Evolutionary conservation across 2,329 filamentous ascomycete genomes (phyloP).

Genomic region (Penicillium sp.): DNA sequence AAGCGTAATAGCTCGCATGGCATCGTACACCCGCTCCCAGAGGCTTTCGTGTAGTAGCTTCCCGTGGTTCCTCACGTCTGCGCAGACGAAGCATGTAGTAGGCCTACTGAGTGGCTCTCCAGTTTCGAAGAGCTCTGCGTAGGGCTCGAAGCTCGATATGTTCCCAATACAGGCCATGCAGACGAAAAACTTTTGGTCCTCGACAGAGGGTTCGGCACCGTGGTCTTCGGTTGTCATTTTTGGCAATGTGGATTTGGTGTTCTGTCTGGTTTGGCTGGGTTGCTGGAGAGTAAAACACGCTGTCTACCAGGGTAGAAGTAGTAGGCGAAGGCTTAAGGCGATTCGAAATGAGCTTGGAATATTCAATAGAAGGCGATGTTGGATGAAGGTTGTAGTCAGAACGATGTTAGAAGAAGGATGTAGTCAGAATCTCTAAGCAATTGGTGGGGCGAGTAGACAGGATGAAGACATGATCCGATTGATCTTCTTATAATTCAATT

Average conservation of each 20-base stretch:
- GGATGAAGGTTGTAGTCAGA: slow-evolving; percentile 17
- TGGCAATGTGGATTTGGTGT: not conserved
- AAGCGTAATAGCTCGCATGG: too few species aligned
- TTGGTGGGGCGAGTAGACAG: not conserved
- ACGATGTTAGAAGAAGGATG: slow-evolving; percentile 22
- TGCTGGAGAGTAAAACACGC: not conserved
- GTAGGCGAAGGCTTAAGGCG: not conserved
- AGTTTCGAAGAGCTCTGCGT: too few species aligned
- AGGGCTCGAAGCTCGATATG: too few species aligned
- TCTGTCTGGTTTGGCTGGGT: not conserved
- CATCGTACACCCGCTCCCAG: too few species aligned
- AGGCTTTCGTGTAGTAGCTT: too few species aligned
- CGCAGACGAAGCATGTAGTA: too few species aligned
- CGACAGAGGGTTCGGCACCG: too few species aligned
- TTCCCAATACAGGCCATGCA: too few species aligned
- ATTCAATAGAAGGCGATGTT: slow-evolving; percentile 1
- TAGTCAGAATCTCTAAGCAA: not conserved
- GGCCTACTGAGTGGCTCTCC: too few species aligned
- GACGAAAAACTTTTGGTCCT: too few species aligned
- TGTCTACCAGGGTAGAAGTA: not conserved
- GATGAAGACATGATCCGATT: not conserved
- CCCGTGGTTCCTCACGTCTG: too few species aligned
- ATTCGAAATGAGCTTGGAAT: not conserved
- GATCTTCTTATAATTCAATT: not conserved
- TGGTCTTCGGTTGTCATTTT: not conserved